A percentile compares a stretch with the other conserved stretches of the same genome.
Conservation (phyloP, 1,284 basidiomycete genomes). For the Quambalaria eucalypti region DNA sequence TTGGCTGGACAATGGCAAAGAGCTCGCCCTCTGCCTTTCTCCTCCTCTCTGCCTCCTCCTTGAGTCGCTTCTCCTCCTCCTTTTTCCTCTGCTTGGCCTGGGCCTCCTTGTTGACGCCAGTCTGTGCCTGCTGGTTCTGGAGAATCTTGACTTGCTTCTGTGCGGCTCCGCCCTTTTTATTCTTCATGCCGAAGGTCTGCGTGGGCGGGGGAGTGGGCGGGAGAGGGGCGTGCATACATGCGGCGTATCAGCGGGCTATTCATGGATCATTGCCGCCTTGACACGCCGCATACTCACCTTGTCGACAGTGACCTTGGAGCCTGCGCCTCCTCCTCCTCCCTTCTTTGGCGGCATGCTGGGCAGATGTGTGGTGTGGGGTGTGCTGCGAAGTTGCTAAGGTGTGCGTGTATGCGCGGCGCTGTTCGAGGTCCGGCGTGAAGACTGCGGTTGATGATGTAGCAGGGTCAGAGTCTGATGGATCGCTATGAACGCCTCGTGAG, state of each 20-base stretch:
- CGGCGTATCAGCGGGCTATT: background rate
- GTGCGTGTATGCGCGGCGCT: no score
- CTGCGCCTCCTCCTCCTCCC: slow-evolving; percentile 56
- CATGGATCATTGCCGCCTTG: background rate
- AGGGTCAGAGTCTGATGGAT: no score
- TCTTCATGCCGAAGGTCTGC: slow-evolving; percentile 73
- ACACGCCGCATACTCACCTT: slow-evolving; percentile 12
- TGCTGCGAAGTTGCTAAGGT: no score
- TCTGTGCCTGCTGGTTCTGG: slow-evolving; percentile 58
- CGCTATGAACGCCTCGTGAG: no score
- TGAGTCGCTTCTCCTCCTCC: slow-evolving; percentile 69
- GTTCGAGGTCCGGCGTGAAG: no score
- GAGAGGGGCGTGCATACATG: background rate
- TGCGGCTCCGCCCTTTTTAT: slow-evolving; percentile 79
- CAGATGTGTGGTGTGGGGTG: background rate
- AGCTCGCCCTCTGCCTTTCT: slow-evolving; percentile 33
- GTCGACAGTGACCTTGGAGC: slow-evolving; percentile 34
- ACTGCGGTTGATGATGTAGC: no score
- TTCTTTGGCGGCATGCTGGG: slow-evolving; percentile 40
- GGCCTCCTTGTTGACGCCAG: slow-evolving; percentile 68
- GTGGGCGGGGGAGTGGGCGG: background rate
- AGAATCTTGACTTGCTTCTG: slow-evolving; percentile 73
- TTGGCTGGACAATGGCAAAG: slow-evolving; percentile 51
- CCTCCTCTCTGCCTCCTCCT: slow-evolving; percentile 74
- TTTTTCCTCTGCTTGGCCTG: slow-evolving; percentile 68